Evolutionary conservation across 1,139 yeast genomes (phyloP), one percentile per base, ranked within the genome.

Genomic region (Pneumocystis wakefieldiae): DNA sequence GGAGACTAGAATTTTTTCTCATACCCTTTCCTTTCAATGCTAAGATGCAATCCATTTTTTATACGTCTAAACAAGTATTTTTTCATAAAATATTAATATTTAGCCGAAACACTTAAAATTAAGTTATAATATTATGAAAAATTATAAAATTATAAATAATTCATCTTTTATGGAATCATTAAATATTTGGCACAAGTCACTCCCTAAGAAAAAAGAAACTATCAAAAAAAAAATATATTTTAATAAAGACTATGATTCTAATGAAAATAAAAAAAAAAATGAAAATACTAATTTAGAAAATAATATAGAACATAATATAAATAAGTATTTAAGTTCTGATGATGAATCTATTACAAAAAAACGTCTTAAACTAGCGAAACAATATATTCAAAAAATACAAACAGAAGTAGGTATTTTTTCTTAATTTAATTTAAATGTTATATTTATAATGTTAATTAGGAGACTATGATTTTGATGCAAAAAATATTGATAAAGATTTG

Each of bases 341-440:
- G 80, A 79, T 37, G 98, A 92, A 73, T 83, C 83, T 62, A 95
- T 91, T 28, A 95, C 96, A 0, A 98, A 92, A 71, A 91, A 89
- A 74, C 83, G 99, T 75, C 83, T 97, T 76, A 79, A 97, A 71
- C 78, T 92, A 67, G 98, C 98, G 28, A 90, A 90, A 73, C 95
- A 91, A 73, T 92, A 92, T 74, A 77, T 92, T 68, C 92, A 87
- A 60, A 87, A 87, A 71, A 76, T 92, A 70, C 83, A 86, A 71
- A 74, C 76, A 2, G 87, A 83, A 67, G 78, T 79, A 24, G 83
- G 67, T 79, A 74, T 61, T 72, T 69, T 14, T 67, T 67, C 3
- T 70, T 69, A 19, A 69, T 64, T 42, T 14, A 14, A 12, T 12
- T 24, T 48, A 48, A 48, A 24, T 48, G 12, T 48, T 59, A 53